Conservation (phyloP, 2,329 filamentous ascomycete genomes). For the Colletotrichum shisoi region DNA sequence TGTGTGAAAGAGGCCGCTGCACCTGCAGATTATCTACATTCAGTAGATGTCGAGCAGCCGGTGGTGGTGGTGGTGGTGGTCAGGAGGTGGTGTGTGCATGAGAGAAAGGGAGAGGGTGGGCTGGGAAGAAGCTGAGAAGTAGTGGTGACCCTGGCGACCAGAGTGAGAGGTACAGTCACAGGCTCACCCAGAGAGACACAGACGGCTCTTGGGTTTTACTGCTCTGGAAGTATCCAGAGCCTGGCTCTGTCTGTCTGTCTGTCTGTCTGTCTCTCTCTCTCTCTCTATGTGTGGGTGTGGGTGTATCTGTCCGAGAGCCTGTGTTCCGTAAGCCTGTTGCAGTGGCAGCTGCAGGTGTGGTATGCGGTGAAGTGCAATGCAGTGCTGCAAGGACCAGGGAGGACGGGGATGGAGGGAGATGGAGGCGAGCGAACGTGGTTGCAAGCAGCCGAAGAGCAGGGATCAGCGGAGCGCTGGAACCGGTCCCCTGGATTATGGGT, state of each 20-base stretch:
- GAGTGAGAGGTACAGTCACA: background rate
- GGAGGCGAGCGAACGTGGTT: conserved; percentile 25
- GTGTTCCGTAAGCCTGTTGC: conserved; percentile 19
- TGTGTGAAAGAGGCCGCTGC: conserved; percentile 28
- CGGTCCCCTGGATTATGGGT: conserved; percentile 21
- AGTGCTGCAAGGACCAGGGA: conserved; percentile 22
- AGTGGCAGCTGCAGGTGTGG: conserved; percentile 14
- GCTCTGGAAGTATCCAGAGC: conserved; percentile 10
- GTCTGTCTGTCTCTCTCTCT: no score
- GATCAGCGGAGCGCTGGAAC: conserved; percentile 30
- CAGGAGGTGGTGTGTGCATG: conserved; percentile 26
- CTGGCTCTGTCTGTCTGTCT: background rate
- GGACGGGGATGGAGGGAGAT: conserved; percentile 16
- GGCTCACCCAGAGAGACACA: background rate
- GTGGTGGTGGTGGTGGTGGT: background rate
- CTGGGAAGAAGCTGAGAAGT: background rate
- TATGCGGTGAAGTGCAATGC: conserved; percentile 2
- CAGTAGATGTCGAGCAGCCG: conserved; percentile 19
- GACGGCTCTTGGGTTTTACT: conserved; percentile 7
- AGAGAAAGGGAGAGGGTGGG: conserved; percentile 12
- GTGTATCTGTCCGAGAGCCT: background rate
- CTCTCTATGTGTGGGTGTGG: no score
- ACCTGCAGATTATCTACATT: conserved; percentile 35
- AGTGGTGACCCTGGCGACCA: conserved; percentile 1
- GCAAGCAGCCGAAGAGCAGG: conserved; percentile 37